A percentile compares a stretch with the other conserved stretches of the same genome.
phyloP scores from a whole-genome alignment of 176 grass and related monocot species.

The Tillandsia fasciculata region DNA sequence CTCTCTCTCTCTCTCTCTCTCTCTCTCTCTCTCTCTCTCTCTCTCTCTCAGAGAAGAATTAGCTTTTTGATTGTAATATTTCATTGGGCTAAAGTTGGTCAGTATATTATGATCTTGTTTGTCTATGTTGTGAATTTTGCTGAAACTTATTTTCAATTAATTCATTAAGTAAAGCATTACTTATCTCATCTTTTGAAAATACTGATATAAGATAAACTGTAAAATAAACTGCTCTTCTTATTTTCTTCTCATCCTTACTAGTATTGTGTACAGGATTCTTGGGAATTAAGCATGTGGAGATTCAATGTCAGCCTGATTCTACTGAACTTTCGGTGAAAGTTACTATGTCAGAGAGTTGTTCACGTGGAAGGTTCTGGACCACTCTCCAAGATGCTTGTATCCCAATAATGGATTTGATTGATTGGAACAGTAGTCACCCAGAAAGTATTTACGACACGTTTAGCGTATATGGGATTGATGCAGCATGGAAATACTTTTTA shows the following conservation, averaged over 20 bases:
- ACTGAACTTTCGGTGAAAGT: slow-evolving; percentile 64
- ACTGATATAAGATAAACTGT: too few relatives aligned
- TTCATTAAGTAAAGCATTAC: too few relatives aligned
- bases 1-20: too few relatives aligned
- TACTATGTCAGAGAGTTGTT: slow-evolving; percentile 58
- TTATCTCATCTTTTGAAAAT: too few relatives aligned
- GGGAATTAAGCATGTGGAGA: slow-evolving; percentile 65
- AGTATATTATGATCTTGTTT: too few relatives aligned
- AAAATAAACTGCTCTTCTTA: background rate
- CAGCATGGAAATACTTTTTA: slow-evolving; percentile 73
- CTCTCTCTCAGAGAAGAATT: too few relatives aligned
- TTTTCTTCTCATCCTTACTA: background rate
- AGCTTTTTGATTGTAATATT: too few relatives aligned
- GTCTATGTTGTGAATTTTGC: too few relatives aligned
- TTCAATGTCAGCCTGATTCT: slow-evolving; percentile 35
- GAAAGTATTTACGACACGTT: slow-evolving; percentile 49
- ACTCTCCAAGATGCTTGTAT: slow-evolving; percentile 72
- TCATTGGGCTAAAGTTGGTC: too few relatives aligned
- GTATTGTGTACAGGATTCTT: slow-evolving; percentile 47
- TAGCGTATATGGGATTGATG: slow-evolving; percentile 64
- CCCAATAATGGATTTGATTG: slow-evolving; percentile 70
- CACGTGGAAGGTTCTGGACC: slow-evolving; percentile 50
- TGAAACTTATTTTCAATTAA: too few relatives aligned
- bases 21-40: too few relatives aligned
- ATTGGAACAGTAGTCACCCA: slow-evolving; percentile 72